phyloP scores from a whole-genome alignment of 2,329 filamentous ascomycete genomes.

The Trichoderma atroviride region DNA sequence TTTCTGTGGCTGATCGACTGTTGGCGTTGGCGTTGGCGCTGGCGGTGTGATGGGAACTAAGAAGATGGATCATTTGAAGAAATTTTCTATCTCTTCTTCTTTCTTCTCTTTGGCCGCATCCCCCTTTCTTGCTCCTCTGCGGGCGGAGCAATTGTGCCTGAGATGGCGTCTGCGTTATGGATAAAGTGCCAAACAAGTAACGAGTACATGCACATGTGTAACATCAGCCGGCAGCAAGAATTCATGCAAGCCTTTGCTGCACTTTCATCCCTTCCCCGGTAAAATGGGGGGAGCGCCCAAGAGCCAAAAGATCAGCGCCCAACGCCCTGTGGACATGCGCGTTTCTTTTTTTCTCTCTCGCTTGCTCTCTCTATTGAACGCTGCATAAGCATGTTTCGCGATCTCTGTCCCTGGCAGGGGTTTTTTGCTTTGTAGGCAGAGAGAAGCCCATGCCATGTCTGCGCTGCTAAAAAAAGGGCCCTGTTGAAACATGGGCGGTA shows the following conservation, averaged over 20 bases:
- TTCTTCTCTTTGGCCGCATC: not conserved
- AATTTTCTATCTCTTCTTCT: not conserved
- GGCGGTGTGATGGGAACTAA: not conserved
- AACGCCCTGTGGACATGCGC: not conserved
- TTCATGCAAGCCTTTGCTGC: not conserved
- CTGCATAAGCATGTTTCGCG: not conserved
- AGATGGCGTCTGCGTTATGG: slow-evolving; percentile 8
- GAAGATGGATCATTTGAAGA: slow-evolving; percentile 14
- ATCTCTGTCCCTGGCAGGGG: not conserved
- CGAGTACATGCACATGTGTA: not conserved
- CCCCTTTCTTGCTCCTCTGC: not conserved
- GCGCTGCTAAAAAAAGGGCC: slow-evolving; percentile 3
- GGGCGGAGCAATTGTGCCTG: not conserved
- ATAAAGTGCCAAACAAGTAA: not conserved
- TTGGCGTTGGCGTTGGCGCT: not conserved
- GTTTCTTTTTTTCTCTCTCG: not conserved
- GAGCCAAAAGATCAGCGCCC: not conserved
- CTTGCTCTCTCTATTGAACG: not conserved
- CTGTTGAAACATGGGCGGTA: not conserved
- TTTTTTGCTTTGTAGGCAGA: not conserved
- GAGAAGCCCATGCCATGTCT: not conserved
- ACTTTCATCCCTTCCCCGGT: not conserved
- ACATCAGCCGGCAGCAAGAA: not conserved
- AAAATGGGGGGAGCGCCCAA: not conserved
- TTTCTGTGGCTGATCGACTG: not conserved